Conservation (phyloP, 305 asterid genomes). For the Solanum hybrid region DNA sequence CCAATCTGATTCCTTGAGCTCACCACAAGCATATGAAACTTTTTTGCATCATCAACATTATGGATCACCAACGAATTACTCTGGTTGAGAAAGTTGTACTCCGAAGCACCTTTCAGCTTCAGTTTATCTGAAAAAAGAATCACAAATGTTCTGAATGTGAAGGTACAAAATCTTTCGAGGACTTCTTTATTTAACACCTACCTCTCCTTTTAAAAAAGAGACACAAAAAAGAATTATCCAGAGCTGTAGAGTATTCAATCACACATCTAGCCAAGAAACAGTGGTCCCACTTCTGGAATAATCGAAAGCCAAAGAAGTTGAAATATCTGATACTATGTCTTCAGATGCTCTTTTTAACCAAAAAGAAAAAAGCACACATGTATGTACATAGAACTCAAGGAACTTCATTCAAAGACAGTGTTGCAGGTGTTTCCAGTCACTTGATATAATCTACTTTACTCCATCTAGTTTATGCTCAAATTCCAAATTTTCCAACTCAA, state of each 20-base stretch:
- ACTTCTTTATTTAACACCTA: not conserved
- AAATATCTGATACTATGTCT: not conserved
- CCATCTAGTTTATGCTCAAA: not conserved
- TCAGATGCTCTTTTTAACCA: not conserved
- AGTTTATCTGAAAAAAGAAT: constrained; percentile 43
- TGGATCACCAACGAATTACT: constrained; percentile 60
- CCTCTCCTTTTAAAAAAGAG: not conserved
- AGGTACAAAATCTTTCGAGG: not conserved
- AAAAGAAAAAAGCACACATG: not conserved
- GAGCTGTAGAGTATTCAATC: not conserved
- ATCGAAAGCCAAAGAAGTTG: not conserved
- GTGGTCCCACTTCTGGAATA: not conserved
- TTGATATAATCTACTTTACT: not conserved
- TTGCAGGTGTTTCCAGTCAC: not conserved
- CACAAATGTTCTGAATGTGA: not conserved
- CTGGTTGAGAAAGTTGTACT: constrained; percentile 67
- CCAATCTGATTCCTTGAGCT: constrained; percentile 8
- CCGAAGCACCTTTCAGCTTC: constrained; percentile 54
- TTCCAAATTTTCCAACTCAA: not conserved
- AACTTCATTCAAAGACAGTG: not conserved
- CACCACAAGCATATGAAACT: constrained; percentile 68
- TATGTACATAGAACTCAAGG: not conserved
- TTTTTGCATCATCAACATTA: constrained; percentile 59
- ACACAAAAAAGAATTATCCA: not conserved
- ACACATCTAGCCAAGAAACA: not conserved